Evolutionary conservation across 768 basidiomycete species (phyloP).

Genomic region (Podaxis mareebaensis): DNA sequence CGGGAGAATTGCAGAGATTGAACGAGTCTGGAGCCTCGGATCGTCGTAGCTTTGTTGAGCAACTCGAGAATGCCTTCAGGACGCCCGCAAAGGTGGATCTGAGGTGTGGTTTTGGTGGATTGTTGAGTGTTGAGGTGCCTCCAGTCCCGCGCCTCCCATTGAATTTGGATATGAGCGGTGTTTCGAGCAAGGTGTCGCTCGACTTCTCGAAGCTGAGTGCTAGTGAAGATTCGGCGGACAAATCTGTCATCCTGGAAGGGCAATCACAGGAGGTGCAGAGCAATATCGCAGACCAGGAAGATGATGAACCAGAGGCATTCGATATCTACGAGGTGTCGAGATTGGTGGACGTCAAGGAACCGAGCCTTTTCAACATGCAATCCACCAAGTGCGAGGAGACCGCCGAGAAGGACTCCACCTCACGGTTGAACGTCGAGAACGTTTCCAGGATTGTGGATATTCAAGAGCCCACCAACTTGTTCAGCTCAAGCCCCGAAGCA

Average conservation of each 20-base stretch:
- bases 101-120: conserved; percentile 43
- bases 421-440: conserved; percentile 18
- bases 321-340: conserved; percentile 28
- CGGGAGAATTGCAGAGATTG: conserved; percentile 69
- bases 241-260: conserved; percentile 18
- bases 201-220: not conserved
- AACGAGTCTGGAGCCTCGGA: conserved; percentile 72
- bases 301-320: conserved; percentile 18
- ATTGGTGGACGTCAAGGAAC: conserved; percentile 34
- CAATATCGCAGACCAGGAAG: conserved; percentile 9
- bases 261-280: conserved; percentile 17
- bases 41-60: conserved; percentile 76
- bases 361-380: conserved; percentile 19
- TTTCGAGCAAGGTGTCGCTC: not conserved
- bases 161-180: not conserved
- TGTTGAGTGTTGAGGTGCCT: conserved; percentile 42
- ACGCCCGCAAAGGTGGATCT: conserved; percentile 73
- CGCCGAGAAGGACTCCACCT: conserved; percentile 1
- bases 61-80: conserved; percentile 78
- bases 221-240: conserved; percentile 18
- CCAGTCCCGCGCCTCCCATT: conserved; percentile 55
- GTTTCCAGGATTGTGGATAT: conserved; percentile 24
- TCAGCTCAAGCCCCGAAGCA: conserved; percentile 26
- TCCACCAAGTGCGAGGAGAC: conserved; percentile 17
- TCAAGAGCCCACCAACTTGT: conserved; percentile 32